Conservation (phyloP, 202 grass and related monocot species). For the Zizania palustris region DNA sequence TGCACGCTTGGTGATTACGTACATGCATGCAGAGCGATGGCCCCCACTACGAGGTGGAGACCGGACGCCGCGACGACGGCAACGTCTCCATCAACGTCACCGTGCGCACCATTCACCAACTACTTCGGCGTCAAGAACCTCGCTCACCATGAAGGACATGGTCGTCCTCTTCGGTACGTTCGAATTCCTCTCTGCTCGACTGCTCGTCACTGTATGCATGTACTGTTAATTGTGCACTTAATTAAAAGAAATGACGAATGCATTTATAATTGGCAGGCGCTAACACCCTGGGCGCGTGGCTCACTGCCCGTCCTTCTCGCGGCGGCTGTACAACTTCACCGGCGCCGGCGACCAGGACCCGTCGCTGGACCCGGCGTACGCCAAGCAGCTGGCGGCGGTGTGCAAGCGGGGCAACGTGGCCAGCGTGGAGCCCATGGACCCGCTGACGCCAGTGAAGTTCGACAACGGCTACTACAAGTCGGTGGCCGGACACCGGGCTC, state of each 20-base stretch:
- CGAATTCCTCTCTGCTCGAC: no score
- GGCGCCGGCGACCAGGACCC: conserved; percentile 55
- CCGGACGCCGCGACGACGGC: conserved; percentile 59
- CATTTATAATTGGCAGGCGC: conserved; percentile 19
- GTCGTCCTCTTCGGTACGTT: conserved; percentile 59
- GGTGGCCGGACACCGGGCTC: conserved; percentile 18
- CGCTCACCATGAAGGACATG: conserved; percentile 59
- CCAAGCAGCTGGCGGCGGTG: conserved; percentile 6
- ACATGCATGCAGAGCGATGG: conserved; percentile 47
- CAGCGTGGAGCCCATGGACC: conserved; percentile 42
- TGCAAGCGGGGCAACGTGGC: conserved; percentile 31
- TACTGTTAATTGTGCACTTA: no score
- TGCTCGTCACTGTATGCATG: no score
- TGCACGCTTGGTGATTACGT: no score
- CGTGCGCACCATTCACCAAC: conserved; percentile 29
- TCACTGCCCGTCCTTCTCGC: conserved; percentile 61
- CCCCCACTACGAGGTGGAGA: conserved; percentile 43
- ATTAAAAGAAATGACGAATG: neutral
- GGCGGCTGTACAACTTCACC: conserved; percentile 54
- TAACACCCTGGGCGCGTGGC: conserved; percentile 51
- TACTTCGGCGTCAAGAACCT: conserved; percentile 59
- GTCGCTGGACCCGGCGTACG: conserved; percentile 45
- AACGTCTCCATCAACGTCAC: conserved; percentile 63
- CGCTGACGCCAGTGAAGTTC: conserved; percentile 23
- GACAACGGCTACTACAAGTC: conserved; percentile 51